Conservation (phyloP, 1,284 basidiomycete genomes). For the Melanopsichium pennsylvanicum region DNA sequence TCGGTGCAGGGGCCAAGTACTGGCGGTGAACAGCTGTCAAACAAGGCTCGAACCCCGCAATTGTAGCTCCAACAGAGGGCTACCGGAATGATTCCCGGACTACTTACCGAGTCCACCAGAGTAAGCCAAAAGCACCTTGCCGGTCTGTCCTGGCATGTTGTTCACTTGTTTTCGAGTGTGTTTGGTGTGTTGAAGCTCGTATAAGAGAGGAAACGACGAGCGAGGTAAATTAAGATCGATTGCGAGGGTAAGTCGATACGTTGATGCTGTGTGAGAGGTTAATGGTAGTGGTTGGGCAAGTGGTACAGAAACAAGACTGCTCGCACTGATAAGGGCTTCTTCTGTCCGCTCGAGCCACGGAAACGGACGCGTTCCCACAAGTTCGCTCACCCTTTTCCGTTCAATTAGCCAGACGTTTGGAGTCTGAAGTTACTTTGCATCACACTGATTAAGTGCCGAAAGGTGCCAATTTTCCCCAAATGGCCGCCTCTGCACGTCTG, state of each 20-base stretch:
- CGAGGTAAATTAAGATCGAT: neutral
- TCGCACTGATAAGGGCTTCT: slow-evolving; percentile 20
- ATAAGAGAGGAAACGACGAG: no score
- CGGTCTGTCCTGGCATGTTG: slow-evolving; percentile 68
- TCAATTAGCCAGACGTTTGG: slow-evolving; percentile 40
- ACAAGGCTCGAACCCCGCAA: slow-evolving; percentile 33
- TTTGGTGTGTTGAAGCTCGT: neutral
- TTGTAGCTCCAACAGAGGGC: slow-evolving; percentile 1
- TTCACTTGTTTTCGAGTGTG: slow-evolving; percentile 3
- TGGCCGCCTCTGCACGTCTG: slow-evolving; percentile 14
- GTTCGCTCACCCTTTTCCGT: slow-evolving; percentile 12
- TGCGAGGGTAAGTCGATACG: neutral
- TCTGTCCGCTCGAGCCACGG: slow-evolving; percentile 8
- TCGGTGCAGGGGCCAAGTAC: slow-evolving; percentile 27
- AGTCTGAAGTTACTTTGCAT: neutral
- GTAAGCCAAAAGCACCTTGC: slow-evolving; percentile 92
- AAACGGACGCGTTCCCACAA: neutral
- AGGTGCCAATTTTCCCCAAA: neutral
- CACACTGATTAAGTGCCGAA: slow-evolving; percentile 2
- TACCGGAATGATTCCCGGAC: slow-evolving; percentile 41
- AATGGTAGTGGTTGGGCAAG: slow-evolving; percentile 18
- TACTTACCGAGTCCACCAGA: slow-evolving; percentile 93
- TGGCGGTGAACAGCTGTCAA: slow-evolving; percentile 31
- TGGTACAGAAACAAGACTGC: neutral
- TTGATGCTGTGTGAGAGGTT: slow-evolving; percentile 4